Evolutionary conservation across 768 basidiomycete genomes (phyloP).

Genomic region (Termitomyces sp.): DNA sequence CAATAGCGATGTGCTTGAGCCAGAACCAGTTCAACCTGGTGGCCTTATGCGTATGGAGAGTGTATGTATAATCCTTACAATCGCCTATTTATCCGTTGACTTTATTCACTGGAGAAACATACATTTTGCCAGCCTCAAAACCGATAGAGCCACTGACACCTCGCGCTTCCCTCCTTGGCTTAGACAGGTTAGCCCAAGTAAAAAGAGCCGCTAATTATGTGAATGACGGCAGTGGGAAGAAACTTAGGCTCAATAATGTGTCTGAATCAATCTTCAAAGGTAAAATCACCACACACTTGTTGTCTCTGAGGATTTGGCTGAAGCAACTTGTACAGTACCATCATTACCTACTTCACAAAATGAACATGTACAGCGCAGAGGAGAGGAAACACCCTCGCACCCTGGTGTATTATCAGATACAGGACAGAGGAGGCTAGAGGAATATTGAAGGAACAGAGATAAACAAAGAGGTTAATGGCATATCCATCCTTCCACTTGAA

Average conservation of each 20-base stretch:
- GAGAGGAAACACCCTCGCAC: slow-evolving; percentile 91
- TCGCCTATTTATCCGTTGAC: not conserved
- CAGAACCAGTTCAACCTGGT: slow-evolving; percentile 73
- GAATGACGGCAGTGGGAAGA: slow-evolving; percentile 60
- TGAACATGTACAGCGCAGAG: slow-evolving; percentile 66
- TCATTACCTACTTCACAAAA: slow-evolving; percentile 55
- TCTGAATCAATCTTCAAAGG: slow-evolving; percentile 87
- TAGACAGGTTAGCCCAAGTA: slow-evolving; percentile 86
- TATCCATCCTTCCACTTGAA: not conserved
- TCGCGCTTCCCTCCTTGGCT: slow-evolving; percentile 75
- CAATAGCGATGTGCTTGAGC: slow-evolving; percentile 80
- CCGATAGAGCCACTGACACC: slow-evolving; percentile 77
- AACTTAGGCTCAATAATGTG: slow-evolving; percentile 54
- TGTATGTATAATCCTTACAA: slow-evolving; percentile 32
- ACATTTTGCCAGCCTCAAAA: slow-evolving; percentile 74
- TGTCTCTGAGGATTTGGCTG: slow-evolving; percentile 1
- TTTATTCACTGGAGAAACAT: slow-evolving; percentile 51
- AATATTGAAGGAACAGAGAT: slow-evolving; percentile 67
- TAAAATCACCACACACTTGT: slow-evolving; percentile 21
- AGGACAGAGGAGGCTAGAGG: slow-evolving; percentile 71
- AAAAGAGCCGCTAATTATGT: slow-evolving; percentile 67
- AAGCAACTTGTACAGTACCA: slow-evolving; percentile 63
- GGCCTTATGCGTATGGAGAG: slow-evolving; percentile 70
- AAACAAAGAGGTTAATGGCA: slow-evolving; percentile 55
- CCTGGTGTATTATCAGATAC: slow-evolving; percentile 83